Evolutionary conservation across 2,329 filamentous ascomycete species (phyloP), one percentile per base, ranked within the genome.

Genomic region (Penicillium polonicum): DNA sequence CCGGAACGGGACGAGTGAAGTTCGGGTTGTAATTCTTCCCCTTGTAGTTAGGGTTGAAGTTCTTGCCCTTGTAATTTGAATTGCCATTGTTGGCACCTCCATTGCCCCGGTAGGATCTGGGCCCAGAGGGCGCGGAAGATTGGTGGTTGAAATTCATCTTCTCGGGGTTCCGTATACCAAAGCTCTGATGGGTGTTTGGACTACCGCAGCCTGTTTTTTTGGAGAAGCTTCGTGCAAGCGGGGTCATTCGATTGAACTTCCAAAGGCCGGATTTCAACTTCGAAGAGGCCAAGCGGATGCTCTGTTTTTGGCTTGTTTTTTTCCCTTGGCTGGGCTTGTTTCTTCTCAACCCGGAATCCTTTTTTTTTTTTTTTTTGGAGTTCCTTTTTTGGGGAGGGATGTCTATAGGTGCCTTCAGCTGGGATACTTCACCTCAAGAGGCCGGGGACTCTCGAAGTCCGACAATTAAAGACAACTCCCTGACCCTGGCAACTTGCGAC

Each of bases 211-310:
- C 21, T 27, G 21, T 5, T 17, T 29, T 7, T 29, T 38, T 43
- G 19, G 39, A 52, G 10, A 33, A 46, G 17, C 21, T 27, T 36
- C 33, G 43, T 15, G 44, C 58, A 62, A 63, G 54, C 49, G 57
- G 12, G 54, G 29, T 39, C 44, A 53, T 53, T 57, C 51, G 45
- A 52, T 57, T 59, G 41, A 48, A 33, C 59, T 60, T 31, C 57
- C 59, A 60, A 63, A 53, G 43, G 42, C 57, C 54, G 55, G 61
- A 55, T 66, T 66, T 66, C 57, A 27, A 66, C 64, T 65, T 63
- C 38, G 42, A 52, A 42, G 53, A 44, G 31, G 58, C 55, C 52
- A 31, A 52, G 52, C 55, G 10, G 39, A 48, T 13, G 15, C 31
- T 51, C 48, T 51, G 50, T 58, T 64, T 52, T 44, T 52, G 53